Conservation (phyloP, 1,284 basidiomycete species). For the Hypsizygus ulmarius region DNA sequence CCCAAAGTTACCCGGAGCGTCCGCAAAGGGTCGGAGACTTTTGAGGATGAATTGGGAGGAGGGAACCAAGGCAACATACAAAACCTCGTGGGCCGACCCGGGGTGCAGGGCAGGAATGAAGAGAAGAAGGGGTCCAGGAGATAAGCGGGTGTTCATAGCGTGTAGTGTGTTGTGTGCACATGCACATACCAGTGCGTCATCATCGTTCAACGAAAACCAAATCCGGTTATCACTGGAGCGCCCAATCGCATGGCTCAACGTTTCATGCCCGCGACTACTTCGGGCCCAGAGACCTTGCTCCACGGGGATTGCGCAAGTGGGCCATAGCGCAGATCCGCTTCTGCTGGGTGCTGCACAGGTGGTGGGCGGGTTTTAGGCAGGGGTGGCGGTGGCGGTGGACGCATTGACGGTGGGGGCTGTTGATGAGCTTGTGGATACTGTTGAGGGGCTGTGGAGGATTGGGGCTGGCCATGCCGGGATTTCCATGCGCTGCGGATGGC, state of each 20-base stretch:
- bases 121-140: background rate
- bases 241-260: constrained; percentile 39
- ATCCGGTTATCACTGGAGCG: too few species aligned
- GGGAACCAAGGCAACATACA: too few species aligned
- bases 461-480: constrained; percentile 44
- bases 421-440: constrained; percentile 10
- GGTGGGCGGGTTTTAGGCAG: constrained; percentile 13
- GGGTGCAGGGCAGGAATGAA: background rate
- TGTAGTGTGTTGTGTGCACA: too few species aligned
- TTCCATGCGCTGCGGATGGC: constrained; percentile 72
- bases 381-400: constrained; percentile 19
- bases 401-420: constrained; percentile 15
- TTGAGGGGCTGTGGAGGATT: constrained; percentile 16
- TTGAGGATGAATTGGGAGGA: too few species aligned
- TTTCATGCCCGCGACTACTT: constrained; percentile 58
- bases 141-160: background rate
- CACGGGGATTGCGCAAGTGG: constrained; percentile 58
- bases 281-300: constrained; percentile 72
- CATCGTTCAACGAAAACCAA: too few species aligned
- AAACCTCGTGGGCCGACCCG: background rate
- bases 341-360: constrained; percentile 13
- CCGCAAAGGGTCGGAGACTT: too few species aligned
- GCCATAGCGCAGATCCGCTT: constrained; percentile 55
- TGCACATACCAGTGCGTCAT: too few species aligned
- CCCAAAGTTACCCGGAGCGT: too few species aligned